Conservation (phyloP, 306 rosid species). For the Trichosanthes truncata region DNA sequence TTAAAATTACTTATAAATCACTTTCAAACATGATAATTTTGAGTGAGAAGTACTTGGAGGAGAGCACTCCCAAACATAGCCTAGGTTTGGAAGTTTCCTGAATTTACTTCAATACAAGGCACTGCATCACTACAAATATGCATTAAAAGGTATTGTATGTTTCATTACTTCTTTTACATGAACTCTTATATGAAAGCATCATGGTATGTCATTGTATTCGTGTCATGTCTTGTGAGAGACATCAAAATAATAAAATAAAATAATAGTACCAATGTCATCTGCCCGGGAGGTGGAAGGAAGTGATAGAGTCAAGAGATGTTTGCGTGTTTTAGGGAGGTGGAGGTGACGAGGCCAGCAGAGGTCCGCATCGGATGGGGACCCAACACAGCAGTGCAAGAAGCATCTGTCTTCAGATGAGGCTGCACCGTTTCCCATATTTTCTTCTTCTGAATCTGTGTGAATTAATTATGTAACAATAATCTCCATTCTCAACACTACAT, state of each 20-base stretch:
- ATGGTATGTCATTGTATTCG: not conserved
- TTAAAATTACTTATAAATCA: too few relatives aligned
- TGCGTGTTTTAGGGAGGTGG: not conserved
- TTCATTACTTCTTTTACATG: not conserved
- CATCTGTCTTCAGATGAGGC: constrained; percentile 63
- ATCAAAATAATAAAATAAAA: not conserved
- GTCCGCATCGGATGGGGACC: constrained; percentile 42
- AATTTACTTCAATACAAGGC: too few relatives aligned
- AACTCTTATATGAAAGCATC: not conserved
- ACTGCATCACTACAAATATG: not conserved
- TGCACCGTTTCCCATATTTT: constrained; percentile 64
- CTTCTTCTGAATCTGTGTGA: constrained; percentile 51
- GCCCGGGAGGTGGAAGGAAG: not conserved
- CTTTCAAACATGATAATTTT: too few relatives aligned
- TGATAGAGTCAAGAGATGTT: not conserved
- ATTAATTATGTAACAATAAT: not conserved
- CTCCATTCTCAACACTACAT: not conserved
- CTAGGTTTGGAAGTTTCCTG: too few relatives aligned
- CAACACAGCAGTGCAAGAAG: constrained; percentile 38
- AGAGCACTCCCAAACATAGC: too few relatives aligned
- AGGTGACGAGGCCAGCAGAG: constrained; percentile 37
- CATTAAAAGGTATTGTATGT: not conserved
- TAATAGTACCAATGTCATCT: not conserved
- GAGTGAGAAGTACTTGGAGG: too few relatives aligned
- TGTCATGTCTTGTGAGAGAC: not conserved